phyloP scores from a whole-genome alignment of 306 rosid genomes.

The Acacia acuminata region DNA sequence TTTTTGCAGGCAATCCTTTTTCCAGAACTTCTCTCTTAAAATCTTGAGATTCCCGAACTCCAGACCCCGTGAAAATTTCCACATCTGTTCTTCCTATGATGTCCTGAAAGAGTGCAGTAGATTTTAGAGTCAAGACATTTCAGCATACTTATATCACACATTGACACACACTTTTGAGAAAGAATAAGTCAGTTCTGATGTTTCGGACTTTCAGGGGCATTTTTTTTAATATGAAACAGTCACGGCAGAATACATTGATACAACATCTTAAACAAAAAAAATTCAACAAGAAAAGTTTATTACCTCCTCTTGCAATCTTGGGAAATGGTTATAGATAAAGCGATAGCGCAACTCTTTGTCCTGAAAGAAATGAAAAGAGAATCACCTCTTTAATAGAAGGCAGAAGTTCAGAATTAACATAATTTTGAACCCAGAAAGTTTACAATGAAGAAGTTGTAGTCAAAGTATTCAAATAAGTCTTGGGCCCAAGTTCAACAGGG shows the following conservation, averaged over 20 bases:
- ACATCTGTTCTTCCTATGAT: slow-evolving; percentile 92
- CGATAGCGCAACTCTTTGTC: slow-evolving; percentile 85
- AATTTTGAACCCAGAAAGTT: neutral
- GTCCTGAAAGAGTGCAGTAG: slow-evolving; percentile 49
- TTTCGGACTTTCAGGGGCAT: neutral
- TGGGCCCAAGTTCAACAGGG: neutral
- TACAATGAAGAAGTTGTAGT: neutral
- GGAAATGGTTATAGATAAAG: slow-evolving; percentile 90
- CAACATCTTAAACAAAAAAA: neutral
- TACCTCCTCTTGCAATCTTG: slow-evolving; percentile 88
- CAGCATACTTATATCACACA: neutral
- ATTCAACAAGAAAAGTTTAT: slow-evolving; percentile 35
- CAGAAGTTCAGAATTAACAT: neutral
- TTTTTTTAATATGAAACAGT: neutral
- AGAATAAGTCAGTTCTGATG: neutral
- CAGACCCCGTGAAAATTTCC: slow-evolving; percentile 87
- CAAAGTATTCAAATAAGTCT: neutral
- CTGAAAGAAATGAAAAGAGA: slow-evolving; percentile 40
- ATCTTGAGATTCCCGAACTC: slow-evolving; percentile 86
- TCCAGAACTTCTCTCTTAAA: slow-evolving; percentile 93
- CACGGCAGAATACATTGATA: neutral
- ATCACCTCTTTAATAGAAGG: slow-evolving; percentile 9
- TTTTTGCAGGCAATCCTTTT: slow-evolving; percentile 80
- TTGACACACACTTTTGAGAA: slow-evolving; percentile 25
- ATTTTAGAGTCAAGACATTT: slow-evolving; percentile 11